Base-by-base conservation (phyloP, 179 eudicot species). In the Spergularia azorica region DNA sequence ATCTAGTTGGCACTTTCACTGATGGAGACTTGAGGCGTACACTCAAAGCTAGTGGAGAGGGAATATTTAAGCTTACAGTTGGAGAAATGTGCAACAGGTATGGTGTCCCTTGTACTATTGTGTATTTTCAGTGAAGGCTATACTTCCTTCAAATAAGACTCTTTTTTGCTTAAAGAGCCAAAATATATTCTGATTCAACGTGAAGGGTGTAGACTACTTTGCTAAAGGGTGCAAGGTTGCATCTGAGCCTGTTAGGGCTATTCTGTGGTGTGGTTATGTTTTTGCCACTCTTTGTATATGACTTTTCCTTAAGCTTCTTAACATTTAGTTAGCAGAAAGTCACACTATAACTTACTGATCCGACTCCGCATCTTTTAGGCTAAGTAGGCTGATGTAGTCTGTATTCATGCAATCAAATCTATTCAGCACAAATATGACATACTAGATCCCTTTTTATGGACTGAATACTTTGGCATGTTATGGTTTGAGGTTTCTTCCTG, bases 71-170 rank as follows among this genome's bases (percentile, higher is more conserved):
- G 88, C 92, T 96, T 74, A 86, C 97, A 13, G 99, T 96, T 67
- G 99, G 99, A 76, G 90, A 94, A 73, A 96, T 94, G 97, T 94
- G 99, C 88, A 92, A 96, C 89, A 94, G 99, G 99, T 94, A 84
- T 73, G 3, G 63, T 73, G 15, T 60, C 63, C 43, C 1, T 50
- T 67, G 59, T 41, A 15, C 10, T 39, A 1, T 9, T 39, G 1
- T 43, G 32, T 61, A 43, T 7, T 43, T 13, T 50, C 3, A 46
- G 52, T 9, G n/a, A 68, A 15, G 71, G 57, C 36, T 48, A 48
- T 7, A 50, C 71, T 48, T 60, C n/a, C 32, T 46, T 7, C 54
- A 66, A 32, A 16, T 0, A 43, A 41, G 54, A 9, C 52, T 7
- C 21, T 18, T 63, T 36, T 63, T 43, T 39, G n/a, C 43, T 18